A percentile compares a stretch with the other conserved stretches of the same genome.
phyloP scores from a whole-genome alignment of 208 protist species.

The Leishmania aethiopica region DNA sequence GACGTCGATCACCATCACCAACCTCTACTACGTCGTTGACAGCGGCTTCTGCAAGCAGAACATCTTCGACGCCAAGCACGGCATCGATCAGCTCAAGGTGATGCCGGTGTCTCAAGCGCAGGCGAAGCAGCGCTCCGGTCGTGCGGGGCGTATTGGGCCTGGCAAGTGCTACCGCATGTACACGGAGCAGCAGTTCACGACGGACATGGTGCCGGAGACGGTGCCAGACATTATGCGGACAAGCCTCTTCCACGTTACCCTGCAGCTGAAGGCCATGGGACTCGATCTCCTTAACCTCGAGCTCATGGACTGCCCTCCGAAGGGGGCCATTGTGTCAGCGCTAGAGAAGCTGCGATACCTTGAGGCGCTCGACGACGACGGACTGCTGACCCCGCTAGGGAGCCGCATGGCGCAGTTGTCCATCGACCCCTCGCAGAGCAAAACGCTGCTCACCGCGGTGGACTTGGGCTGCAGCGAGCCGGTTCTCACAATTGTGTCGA shows the following conservation, averaged over 20 bases:
- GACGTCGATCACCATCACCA: constrained; percentile 99
- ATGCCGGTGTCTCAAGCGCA: constrained; percentile 98
- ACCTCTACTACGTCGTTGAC: constrained; percentile 98
- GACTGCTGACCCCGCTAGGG: constrained; percentile 97
- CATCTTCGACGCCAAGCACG: constrained; percentile 95
- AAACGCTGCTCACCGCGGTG: constrained; percentile 97
- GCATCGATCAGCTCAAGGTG: constrained; percentile 97
- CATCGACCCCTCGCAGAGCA: constrained; percentile 98
- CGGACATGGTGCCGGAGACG: constrained; percentile 95
- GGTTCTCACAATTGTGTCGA: constrained; percentile 98
- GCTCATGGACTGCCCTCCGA: constrained; percentile 98
- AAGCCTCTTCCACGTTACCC: constrained; percentile 97
- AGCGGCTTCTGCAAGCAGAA: constrained; percentile 99
- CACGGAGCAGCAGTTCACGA: constrained; percentile 95
- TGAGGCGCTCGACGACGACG: constrained; percentile 98
- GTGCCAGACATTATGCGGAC: constrained; percentile 99
- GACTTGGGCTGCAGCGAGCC: constrained; percentile 97
- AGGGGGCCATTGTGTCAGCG: constrained; percentile 94
- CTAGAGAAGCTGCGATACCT: constrained; percentile 97
- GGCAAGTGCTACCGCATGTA: constrained; percentile 98
- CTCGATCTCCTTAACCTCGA: constrained; percentile 97
- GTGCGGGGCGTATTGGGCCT: constrained; percentile 95
- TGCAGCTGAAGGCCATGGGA: constrained; percentile 98
- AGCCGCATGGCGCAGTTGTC: constrained; percentile 99
- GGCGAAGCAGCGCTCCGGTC: constrained; percentile 96